Base-by-base conservation (phyloP, 2,329 filamentous ascomycete species). In the Cyphellophora europaea region DNA sequence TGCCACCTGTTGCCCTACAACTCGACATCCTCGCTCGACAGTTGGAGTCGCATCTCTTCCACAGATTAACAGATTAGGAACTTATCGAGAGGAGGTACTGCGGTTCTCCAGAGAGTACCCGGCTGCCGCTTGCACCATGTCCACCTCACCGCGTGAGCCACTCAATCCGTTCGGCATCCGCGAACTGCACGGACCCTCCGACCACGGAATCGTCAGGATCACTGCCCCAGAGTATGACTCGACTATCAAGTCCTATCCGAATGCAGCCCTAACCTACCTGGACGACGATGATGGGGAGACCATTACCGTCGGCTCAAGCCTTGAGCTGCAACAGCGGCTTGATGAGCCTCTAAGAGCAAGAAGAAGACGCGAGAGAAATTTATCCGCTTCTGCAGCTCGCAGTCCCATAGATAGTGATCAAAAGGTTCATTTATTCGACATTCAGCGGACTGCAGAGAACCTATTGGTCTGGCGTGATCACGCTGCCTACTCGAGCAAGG, bases 231-330 rank as follows among this genome's bases (percentile, higher is more conserved):
- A 65, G 32, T 68, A 68, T 35, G 61, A 67, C 49, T 48, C 53
- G 14, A 55, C 65, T 31, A 53, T 63, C 21, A 48, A 49, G 12
- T 54, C 45, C 31, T 48, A 63, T 45, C 63, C 65, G 14, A 54
- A 57, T 27, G 62, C 62, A 10, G 55, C 51, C 19, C 43, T 68
- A 29, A 61, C 51, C 13, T 68, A 67, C 40, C 32, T 60, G 35
- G 65, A 68, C 46, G 58, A 64, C 17, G 62, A 67, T 40, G 63
- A 66, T 41, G 60, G 59, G 2, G 62, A 65, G 36, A 49, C 54
- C 19, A 62, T 68, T 36, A 66, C 59, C 5, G 64, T 68, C 39
- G 65, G 65, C 25, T 66, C 63, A 14, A 59, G 63, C 30, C 49
- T 64, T 15, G 65, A 68, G 43, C 59, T 68, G 30, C 51, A 53